Conservation (phyloP, 2,329 filamentous ascomycete genomes). For the Aspergillus chevalieri region DNA sequence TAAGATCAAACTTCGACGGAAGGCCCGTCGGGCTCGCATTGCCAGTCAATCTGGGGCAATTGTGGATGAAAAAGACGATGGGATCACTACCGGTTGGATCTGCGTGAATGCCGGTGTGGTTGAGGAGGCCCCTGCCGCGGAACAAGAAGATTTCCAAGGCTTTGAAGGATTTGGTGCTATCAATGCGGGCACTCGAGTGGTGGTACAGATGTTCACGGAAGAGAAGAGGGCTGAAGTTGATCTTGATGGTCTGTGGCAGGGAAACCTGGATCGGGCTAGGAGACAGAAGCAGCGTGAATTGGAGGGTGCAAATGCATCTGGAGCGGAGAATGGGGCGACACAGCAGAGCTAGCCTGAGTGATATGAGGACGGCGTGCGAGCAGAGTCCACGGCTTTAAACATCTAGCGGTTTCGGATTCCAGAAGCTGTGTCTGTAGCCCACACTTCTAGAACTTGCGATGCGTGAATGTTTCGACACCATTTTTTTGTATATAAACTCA, state of each 20-base stretch:
- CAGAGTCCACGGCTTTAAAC: too few relatives aligned
- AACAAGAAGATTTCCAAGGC: slow-evolving; percentile 16
- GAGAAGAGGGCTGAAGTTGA: slow-evolving; percentile 63
- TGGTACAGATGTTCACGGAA: slow-evolving; percentile 67
- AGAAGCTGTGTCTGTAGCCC: too few relatives aligned
- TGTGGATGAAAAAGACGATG: slow-evolving; percentile 63
- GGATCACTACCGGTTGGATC: slow-evolving; percentile 89
- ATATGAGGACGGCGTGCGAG: too few relatives aligned
- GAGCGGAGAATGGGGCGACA: slow-evolving; percentile 16
- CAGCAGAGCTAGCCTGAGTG: too few relatives aligned
- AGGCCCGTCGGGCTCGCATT: slow-evolving; percentile 74
- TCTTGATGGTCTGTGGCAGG: slow-evolving; percentile 59
- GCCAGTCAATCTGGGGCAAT: slow-evolving; percentile 64
- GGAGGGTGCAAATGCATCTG: slow-evolving; percentile 15
- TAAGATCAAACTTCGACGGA: slow-evolving; percentile 75
- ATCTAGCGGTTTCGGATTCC: too few relatives aligned
- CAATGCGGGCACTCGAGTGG: slow-evolving; percentile 54
- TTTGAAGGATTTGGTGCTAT: slow-evolving; percentile 71
- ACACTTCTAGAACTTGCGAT: not conserved
- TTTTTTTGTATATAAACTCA: too few relatives aligned
- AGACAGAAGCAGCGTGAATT: slow-evolving; percentile 32
- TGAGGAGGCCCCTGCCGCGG: slow-evolving; percentile 42
- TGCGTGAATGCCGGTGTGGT: slow-evolving; percentile 81
- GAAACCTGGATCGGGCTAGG: slow-evolving; percentile 36
- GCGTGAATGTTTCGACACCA: not conserved